Evolutionary conservation across 495 filamentous ascomycete species (phyloP), one percentile per base, ranked within the genome.

Genomic region (Collariella sp.): DNA sequence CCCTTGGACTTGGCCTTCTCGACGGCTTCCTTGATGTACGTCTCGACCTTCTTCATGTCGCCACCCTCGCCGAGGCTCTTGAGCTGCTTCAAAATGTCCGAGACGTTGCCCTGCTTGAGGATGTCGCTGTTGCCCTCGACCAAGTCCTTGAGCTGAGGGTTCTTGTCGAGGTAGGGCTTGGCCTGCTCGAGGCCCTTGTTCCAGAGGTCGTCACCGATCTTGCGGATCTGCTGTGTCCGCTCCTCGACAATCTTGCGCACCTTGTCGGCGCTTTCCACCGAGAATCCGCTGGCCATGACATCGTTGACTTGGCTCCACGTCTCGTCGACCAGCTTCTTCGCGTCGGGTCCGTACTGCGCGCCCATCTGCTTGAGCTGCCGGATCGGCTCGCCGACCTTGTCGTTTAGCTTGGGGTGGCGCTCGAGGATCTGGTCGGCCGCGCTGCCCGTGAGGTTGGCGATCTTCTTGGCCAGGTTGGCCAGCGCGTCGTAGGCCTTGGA

Each of bases 251-350:
- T 50, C 40, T 79, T 71, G 40, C 73, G 72, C 34, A 81, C 75
- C 70, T 83, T 78, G 39, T 75, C 64, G 0, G 74, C 62, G 7
- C 69, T 79, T 3, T 71, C 65, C 4, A 70, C 59, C 31, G 71
- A 77, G 19, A 82, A 58, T 7, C 83, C 83, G 6, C 67, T 67
- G 49, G 76, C 70, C 23, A 83, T 45, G 51, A 85, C 76, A 22
- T 79, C 73, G 50, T 65, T 66, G 44, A 85, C 71, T 58, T 86
- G 72, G 15, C 76, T 57, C 76, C 80, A 86, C 9, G 82, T 84
- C 69, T 82, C 70, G 44, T 86, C 79, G 6, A 83, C 74, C 66
- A 84, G 73, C 72, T 85, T 82, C 71, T 83, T 83, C 0, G 82
- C 83, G 58, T 86, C 79, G 0, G 83, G 83, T 0, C 84, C 84